A percentile compares a stretch with the other conserved stretches of the same genome.
Evolutionary conservation across 1,284 basidiomycete species (phyloP).

Genomic region (Schizophyllum commune): DNA sequence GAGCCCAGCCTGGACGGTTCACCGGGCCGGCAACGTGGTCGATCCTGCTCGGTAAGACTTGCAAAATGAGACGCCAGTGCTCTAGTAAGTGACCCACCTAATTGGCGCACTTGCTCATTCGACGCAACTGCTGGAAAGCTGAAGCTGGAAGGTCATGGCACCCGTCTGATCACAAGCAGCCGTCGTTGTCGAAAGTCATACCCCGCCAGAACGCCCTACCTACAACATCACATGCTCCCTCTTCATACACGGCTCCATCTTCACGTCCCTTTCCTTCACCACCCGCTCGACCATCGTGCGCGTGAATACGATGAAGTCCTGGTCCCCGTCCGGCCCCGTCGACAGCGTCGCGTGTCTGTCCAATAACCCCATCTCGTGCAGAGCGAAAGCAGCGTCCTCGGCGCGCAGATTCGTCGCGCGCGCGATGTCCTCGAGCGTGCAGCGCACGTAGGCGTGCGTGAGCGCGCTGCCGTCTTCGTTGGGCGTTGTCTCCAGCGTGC

Average conservation of each 20-base stretch:
- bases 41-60: neutral
- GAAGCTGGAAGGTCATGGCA: too few species aligned
- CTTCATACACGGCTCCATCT: conserved; percentile 49
- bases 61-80: neutral
- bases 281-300: conserved; percentile 68
- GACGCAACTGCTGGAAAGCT: too few species aligned
- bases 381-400: conserved; percentile 84
- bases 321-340: conserved; percentile 16
- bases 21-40: neutral
- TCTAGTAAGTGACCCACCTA: too few species aligned
- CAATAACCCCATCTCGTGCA: conserved; percentile 83
- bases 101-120: too few species aligned
- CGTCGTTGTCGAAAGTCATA: too few species aligned
- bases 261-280: conserved; percentile 54
- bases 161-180: too few species aligned
- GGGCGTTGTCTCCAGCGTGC: conserved; percentile 46
- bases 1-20: too few species aligned
- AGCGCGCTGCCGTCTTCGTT: conserved; percentile 60
- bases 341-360: conserved; percentile 23
- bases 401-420: conserved; percentile 73
- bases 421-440: conserved; percentile 68
- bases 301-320: conserved; percentile 52
- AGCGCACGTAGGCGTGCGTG: conserved; percentile 55
- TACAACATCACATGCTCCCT: conserved; percentile 44
- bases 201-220: neutral